Evolutionary conservation across 2,329 filamentous ascomycete genomes (phyloP).

Genomic region (Diaporthe helianthi): DNA sequence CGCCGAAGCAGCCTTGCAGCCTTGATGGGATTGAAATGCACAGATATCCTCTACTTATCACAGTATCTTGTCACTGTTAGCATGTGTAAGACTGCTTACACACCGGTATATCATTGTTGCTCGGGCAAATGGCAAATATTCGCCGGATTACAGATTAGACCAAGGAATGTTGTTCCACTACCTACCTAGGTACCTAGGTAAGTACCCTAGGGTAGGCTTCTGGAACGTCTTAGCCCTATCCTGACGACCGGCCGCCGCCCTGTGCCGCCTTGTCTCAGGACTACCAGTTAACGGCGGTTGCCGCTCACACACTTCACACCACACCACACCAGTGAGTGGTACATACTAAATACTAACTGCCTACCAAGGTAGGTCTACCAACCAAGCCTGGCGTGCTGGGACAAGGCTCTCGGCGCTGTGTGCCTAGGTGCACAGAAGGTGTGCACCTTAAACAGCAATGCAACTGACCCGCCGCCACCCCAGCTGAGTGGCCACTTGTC

Average conservation of each 20-base stretch:
- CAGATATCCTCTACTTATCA: too few relatives aligned
- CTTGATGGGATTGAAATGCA: background rate
- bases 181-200: too few relatives aligned
- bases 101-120: constrained; percentile 4
- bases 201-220: too few relatives aligned
- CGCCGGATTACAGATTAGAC: constrained; percentile 11
- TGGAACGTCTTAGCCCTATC: constrained; percentile 26
- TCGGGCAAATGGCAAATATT: constrained; percentile 4
- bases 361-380: too few relatives aligned
- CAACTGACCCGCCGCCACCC: background rate
- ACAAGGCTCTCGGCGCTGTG: background rate
- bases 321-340: too few relatives aligned
- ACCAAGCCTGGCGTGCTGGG: background rate
- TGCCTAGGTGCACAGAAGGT: too few relatives aligned
- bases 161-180: constrained; percentile 11
- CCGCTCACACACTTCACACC: background rate
- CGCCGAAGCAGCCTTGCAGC: background rate
- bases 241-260: constrained; percentile 6
- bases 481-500: constrained; percentile 9
- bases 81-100: constrained; percentile 25
- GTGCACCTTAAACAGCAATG: too few relatives aligned
- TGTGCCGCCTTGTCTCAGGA: constrained; percentile 17
- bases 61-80: background rate
- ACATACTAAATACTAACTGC: too few relatives aligned
- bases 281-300: background rate